phyloP scores from a whole-genome alignment of 495 filamentous ascomycete species.

The Staphylotrichum longicolle region DNA sequence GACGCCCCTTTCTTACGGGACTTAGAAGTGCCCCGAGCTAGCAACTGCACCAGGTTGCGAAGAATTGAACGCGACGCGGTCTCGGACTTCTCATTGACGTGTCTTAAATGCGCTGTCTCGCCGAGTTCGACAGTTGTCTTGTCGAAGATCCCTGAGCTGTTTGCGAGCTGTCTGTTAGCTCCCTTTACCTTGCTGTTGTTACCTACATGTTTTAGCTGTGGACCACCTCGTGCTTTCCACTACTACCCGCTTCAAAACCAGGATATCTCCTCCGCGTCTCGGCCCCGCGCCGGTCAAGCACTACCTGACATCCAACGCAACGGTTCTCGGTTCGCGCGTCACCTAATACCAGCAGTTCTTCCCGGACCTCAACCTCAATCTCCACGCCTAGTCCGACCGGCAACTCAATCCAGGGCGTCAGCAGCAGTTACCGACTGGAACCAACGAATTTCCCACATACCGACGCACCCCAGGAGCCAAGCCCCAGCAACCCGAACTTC shows the following conservation, averaged over 20 bases:
- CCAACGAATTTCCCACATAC: too few relatives aligned
- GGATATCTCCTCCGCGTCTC: conserved; percentile 1
- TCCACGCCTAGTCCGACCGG: too few relatives aligned
- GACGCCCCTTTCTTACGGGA: conserved; percentile 13
- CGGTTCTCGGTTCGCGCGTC: background rate
- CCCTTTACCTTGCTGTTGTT: too few relatives aligned
- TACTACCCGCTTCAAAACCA: conserved; percentile 2
- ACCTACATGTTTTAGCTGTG: too few relatives aligned
- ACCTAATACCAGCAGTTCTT: too few relatives aligned
- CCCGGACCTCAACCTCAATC: too few relatives aligned
- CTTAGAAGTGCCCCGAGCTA: background rate
- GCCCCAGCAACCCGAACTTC: too few relatives aligned
- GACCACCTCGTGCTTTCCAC: background rate
- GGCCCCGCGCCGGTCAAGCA: background rate
- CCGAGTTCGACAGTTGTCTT: background rate
- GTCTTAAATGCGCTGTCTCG: background rate
- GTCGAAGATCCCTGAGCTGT: conserved; percentile 10
- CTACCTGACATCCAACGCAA: background rate
- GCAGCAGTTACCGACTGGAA: too few relatives aligned
- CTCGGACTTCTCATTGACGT: background rate
- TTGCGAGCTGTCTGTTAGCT: conserved; percentile 2
- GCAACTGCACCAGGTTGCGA: background rate
- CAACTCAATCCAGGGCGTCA: too few relatives aligned
- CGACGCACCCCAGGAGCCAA: too few relatives aligned
- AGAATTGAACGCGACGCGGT: conserved; percentile 6